These are phyloP conservation scores for Glaciozyma antarctica DNA, from an alignment of 768 basidiomycete genomes.

Conservation along the genomic window DNA sequence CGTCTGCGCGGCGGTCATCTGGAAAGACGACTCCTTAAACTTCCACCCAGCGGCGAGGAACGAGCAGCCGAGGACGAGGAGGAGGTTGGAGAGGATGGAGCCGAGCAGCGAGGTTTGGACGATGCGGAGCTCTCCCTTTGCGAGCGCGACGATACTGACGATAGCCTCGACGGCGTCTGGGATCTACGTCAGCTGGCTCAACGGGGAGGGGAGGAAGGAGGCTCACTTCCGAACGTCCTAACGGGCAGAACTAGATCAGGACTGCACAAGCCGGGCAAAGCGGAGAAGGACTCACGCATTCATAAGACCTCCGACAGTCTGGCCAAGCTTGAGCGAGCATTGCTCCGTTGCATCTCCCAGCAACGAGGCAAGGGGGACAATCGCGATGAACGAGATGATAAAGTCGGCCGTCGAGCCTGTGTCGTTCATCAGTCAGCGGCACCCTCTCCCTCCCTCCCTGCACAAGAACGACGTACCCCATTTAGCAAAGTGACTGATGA, in stretches of 20 bases:
- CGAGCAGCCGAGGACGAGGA: conserved; percentile 81
- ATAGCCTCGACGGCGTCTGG: conserved; percentile 13
- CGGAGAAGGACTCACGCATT: conserved; percentile 47
- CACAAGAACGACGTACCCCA: conserved; percentile 60
- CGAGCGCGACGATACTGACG: conserved; percentile 55
- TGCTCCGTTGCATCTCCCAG: conserved; percentile 76
- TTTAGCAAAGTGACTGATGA: conserved; percentile 53
- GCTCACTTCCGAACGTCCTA: not conserved
- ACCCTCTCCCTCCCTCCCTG: not conserved
- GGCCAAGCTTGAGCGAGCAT: conserved; percentile 57
- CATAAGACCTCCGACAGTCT: conserved; percentile 74
- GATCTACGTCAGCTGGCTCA: not conserved
- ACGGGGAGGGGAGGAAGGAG: not conserved
- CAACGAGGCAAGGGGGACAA: conserved; percentile 77
- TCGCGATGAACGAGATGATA: conserved; percentile 54
- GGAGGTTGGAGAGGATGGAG: conserved; percentile 78
- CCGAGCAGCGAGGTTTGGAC: conserved; percentile 91
- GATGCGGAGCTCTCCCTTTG: conserved; percentile 71
- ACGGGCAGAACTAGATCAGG: not conserved
- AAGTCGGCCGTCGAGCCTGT: conserved; percentile 33
- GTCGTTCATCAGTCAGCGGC: not conserved
- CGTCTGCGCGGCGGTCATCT: conserved; percentile 78
- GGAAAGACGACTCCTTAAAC: conserved; percentile 61
- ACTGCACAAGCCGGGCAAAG: not conserved
- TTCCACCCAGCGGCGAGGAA: conserved; percentile 73